Evolutionary conservation across 2,329 filamentous ascomycete genomes (phyloP).

Genomic region (Macroventuria anomochaeta): DNA sequence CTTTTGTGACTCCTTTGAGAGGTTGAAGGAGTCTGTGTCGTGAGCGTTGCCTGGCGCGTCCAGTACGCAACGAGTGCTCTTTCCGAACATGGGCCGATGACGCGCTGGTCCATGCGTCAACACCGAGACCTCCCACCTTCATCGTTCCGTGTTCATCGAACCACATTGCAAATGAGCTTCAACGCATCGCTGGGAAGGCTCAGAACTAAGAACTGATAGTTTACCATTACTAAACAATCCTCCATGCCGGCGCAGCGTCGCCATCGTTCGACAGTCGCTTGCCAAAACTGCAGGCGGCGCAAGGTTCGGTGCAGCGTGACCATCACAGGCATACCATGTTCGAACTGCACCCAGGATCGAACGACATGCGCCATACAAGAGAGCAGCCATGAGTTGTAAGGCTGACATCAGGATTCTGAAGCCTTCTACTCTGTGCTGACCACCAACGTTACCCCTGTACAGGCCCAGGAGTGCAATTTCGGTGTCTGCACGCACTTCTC

Average conservation of each 20-base stretch:
- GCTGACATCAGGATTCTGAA: neutral
- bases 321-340: slow-evolving; percentile 15
- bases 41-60: too few relatives aligned
- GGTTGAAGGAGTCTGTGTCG: neutral
- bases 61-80: too few relatives aligned
- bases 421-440: neutral
- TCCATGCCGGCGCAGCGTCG: slow-evolving; percentile 11
- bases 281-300: slow-evolving; percentile 17
- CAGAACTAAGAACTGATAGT: too few relatives aligned
- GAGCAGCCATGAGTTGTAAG: slow-evolving; percentile 14
- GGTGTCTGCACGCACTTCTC: neutral
- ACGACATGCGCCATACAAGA: slow-evolving; percentile 4
- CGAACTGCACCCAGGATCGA: slow-evolving; percentile 10
- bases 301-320: slow-evolving; percentile 18
- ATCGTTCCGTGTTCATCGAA: too few relatives aligned
- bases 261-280: slow-evolving; percentile 15
- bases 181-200: too few relatives aligned
- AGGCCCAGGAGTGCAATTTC: neutral
- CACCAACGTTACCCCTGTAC: neutral
- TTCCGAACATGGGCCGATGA: neutral
- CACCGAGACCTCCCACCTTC: neutral
- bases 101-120: neutral
- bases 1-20: too few relatives aligned
- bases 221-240: neutral
- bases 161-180: too few relatives aligned